Base-by-base conservation (phyloP, 257 asterid genomes). In the Fraxinus quadrangulata region DNA sequence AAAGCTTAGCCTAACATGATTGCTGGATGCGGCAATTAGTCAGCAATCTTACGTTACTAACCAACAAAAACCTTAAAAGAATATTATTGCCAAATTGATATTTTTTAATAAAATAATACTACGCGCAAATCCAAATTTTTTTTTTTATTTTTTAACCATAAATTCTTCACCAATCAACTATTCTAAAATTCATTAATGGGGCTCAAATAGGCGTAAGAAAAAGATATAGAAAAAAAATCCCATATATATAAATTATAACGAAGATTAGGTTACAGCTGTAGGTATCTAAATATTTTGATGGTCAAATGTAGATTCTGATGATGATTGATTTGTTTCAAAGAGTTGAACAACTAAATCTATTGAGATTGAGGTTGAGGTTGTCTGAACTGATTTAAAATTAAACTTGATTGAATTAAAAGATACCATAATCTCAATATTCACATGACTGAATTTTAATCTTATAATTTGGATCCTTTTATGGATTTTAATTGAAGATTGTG, bases 301-400 rank as follows among this genome's bases (percentile, higher is more conserved):
- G 72, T 23, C 63, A 23, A 16, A 59, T 8, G 2, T 16, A 26
- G 37, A n/a, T 26, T 39, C 37, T 11, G 63, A 31, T 24, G 69
- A 63, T 63, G 47, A 49, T 73, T 78, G 74, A 49, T 31, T 30
- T 17, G 73, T 65, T 23, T 56, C 47, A 2, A 69, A 40, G 81
- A 66, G 70, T 63, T 65, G 75, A 80, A 71, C 86, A 80, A 45
- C 77, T 36, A 40, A 69, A 85, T 85, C 85, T 81, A 75, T 33
- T 34, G 23, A 83, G 87, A 83, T 85, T 80, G 68, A 49, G 37
- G 26, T 70, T 73, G 79, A 49, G 37, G 33, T 70, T 73, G 79
- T 80, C 83, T 33, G 3, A 75, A 14, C 77, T 0, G 21, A 54
- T 47, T 31, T 31, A 51, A 31, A 21, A 75, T 61, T 61, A 23